These are phyloP conservation scores for Metschnikowia gelsemii DNA, from an alignment of 805 yeast species.

Conservation along the genomic window DNA sequence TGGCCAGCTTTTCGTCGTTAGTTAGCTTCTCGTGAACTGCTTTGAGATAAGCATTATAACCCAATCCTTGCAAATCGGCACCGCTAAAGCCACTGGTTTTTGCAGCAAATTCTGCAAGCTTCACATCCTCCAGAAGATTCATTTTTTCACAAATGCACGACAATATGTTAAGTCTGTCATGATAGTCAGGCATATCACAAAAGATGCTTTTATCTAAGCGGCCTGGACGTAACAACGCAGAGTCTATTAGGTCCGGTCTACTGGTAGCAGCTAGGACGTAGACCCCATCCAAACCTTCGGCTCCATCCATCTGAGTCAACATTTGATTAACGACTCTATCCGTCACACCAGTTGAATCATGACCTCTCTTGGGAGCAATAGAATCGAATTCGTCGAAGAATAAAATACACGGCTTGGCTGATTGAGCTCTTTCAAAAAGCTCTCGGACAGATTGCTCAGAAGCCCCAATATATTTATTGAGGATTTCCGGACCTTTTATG, in stretches of 20 bases:
- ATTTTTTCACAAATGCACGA: constrained; percentile 58
- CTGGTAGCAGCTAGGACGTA: constrained; percentile 95
- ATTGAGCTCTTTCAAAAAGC: constrained; percentile 87
- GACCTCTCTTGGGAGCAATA: constrained; percentile 97
- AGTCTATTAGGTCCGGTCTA: constrained; percentile 92
- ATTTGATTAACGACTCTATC: constrained; percentile 96
- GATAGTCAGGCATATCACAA: constrained; percentile 78
- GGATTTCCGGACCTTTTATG: constrained; percentile 92
- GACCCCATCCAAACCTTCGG: constrained; percentile 95
- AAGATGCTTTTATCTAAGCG: constrained; percentile 89
- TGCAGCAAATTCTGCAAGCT: constrained; percentile 53
- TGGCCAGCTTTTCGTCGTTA: constrained; percentile 28
- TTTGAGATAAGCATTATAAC: constrained; percentile 85
- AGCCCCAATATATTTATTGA: constrained; percentile 95
- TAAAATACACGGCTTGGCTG: constrained; percentile 89
- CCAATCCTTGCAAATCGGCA: constrained; percentile 90
- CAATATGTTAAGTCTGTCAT: constrained; percentile 74
- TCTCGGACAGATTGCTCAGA: constrained; percentile 94
- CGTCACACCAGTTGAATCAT: constrained; percentile 96
- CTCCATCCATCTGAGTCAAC: constrained; percentile 98
- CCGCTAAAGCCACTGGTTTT: constrained; percentile 81
- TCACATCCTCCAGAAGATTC: constrained; percentile 51
- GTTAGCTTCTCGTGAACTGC: constrained; percentile 75
- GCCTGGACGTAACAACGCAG: constrained; percentile 94
- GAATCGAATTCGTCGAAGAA: constrained; percentile 97